phyloP scores from a whole-genome alignment of 1,284 basidiomycete genomes.

The Omphalotus olearius region DNA sequence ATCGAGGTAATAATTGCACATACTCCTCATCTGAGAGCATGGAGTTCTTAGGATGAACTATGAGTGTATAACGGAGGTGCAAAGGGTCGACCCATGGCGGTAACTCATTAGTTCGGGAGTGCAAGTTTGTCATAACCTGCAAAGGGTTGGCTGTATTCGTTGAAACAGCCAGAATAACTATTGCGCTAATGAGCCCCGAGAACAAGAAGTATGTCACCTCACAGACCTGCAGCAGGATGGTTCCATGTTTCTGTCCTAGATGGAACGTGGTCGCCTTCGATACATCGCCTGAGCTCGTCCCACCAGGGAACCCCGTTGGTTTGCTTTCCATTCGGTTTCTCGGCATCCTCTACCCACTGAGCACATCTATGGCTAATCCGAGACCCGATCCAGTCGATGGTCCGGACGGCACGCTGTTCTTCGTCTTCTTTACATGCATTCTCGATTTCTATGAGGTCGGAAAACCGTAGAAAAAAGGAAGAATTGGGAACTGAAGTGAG shows the following conservation, averaged over 20 bases:
- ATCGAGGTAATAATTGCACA: constrained; percentile 27
- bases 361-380: constrained; percentile 57
- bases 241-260: constrained; percentile 74
- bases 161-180: constrained; percentile 75
- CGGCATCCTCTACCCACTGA: constrained; percentile 63
- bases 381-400: constrained; percentile 76
- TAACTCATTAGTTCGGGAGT: constrained; percentile 59
- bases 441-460: constrained; percentile 66
- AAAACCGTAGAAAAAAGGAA: constrained; percentile 72
- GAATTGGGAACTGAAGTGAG: constrained; percentile 64
- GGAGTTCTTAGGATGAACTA: constrained; percentile 69
- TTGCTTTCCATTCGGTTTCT: constrained; percentile 36
- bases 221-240: constrained; percentile 73
- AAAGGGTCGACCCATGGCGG: constrained; percentile 75
- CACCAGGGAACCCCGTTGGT: constrained; percentile 69
- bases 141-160: constrained; percentile 73
- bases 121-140: constrained; percentile 67
- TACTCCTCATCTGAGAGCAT: constrained; percentile 74
- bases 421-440: constrained; percentile 69
- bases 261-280: constrained; percentile 71
- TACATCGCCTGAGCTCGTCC: constrained; percentile 73
- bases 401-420: constrained; percentile 67
- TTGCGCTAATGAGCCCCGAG: constrained; percentile 13
- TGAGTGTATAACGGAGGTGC: constrained; percentile 65
- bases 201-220: background rate